phyloP scores from a whole-genome alignment of 2,329 filamentous ascomycete genomes.

The Beauveria medogensis region DNA sequence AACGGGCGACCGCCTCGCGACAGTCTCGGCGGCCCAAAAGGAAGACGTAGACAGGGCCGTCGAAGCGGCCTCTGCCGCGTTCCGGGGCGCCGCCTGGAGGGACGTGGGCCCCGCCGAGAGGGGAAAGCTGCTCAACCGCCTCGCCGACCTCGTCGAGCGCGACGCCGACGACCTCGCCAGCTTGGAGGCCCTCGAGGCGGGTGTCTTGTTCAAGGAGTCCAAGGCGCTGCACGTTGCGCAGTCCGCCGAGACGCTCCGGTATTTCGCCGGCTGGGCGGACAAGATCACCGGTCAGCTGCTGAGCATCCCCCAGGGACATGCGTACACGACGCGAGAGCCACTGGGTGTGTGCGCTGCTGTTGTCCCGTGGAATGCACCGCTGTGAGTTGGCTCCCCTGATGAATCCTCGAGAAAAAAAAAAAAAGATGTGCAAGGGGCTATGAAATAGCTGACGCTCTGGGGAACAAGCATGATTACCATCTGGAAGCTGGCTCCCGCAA shows the following conservation, averaged over 20 bases:
- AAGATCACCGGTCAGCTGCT: constrained; percentile 62
- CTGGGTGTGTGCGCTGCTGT: constrained; percentile 63
- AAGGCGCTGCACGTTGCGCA: constrained; percentile 13
- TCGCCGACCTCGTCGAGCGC: constrained; percentile 13
- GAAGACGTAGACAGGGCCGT: constrained; percentile 13
- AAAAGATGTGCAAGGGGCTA: neutral
- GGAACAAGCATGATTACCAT: constrained; percentile 33
- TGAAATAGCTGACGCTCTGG: neutral
- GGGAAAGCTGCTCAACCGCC: constrained; percentile 8
- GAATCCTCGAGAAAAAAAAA: neutral
- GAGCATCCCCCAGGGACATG: constrained; percentile 52
- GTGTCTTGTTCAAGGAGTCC: neutral
- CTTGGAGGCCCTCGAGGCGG: constrained; percentile 11
- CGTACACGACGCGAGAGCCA: constrained; percentile 61
- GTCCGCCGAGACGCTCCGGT: constrained; percentile 38
- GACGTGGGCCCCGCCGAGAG: constrained; percentile 8
- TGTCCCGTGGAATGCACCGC: constrained; percentile 68
- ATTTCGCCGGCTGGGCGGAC: constrained; percentile 63
- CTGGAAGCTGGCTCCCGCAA: constrained; percentile 62
- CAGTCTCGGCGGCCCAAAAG: constrained; percentile 14
- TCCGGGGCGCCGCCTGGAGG: constrained; percentile 10
- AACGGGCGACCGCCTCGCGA: constrained; percentile 16
- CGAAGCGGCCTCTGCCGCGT: constrained; percentile 12
- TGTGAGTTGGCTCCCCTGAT: constrained; percentile 20
- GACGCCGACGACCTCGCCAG: constrained; percentile 9